Conservation (phyloP, 352 stramenopile species). For the Aphanomyces cochlioides region DNA sequence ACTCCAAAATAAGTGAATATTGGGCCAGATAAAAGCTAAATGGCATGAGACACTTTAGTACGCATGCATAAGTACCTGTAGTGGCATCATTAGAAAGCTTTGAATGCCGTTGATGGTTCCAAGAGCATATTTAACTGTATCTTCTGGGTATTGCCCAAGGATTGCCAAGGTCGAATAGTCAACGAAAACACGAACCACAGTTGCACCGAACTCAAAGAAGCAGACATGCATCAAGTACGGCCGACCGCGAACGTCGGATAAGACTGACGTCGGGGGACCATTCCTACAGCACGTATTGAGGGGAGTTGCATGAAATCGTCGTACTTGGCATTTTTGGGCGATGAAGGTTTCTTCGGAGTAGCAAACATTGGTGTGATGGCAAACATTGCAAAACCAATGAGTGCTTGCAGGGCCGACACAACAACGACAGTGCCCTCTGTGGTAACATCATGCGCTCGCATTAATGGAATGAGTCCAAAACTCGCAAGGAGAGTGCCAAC, state of each 20-base stretch:
- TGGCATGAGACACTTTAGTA: not conserved
- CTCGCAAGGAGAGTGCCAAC: slow-evolving; percentile 72
- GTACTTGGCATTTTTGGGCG: slow-evolving; percentile 5
- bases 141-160: slow-evolving; percentile 60
- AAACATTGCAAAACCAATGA: slow-evolving; percentile 55
- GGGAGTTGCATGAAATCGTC: slow-evolving; percentile 29
- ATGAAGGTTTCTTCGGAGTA: slow-evolving; percentile 16
- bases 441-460: slow-evolving; percentile 49
- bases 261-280: slow-evolving; percentile 36
- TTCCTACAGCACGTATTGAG: not conserved
- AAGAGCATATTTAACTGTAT: slow-evolving; percentile 66
- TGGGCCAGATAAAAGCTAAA: slow-evolving; percentile 52
- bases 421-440: slow-evolving; percentile 76
- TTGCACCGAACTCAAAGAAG: slow-evolving; percentile 82
- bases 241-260: slow-evolving; percentile 59
- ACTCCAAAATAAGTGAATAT: slow-evolving; percentile 84
- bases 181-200: slow-evolving; percentile 69
- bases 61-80: slow-evolving; percentile 40
- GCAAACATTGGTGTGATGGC: slow-evolving; percentile 36
- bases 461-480: slow-evolving; percentile 56
- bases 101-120: slow-evolving; percentile 77
- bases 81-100: slow-evolving; percentile 83
- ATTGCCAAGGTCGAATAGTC: slow-evolving; percentile 80
- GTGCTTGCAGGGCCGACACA: slow-evolving; percentile 47
- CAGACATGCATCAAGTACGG: slow-evolving; percentile 85